Evolutionary conservation across 768 basidiomycete genomes (phyloP).

Genomic region (Mrakia blollopis): DNA sequence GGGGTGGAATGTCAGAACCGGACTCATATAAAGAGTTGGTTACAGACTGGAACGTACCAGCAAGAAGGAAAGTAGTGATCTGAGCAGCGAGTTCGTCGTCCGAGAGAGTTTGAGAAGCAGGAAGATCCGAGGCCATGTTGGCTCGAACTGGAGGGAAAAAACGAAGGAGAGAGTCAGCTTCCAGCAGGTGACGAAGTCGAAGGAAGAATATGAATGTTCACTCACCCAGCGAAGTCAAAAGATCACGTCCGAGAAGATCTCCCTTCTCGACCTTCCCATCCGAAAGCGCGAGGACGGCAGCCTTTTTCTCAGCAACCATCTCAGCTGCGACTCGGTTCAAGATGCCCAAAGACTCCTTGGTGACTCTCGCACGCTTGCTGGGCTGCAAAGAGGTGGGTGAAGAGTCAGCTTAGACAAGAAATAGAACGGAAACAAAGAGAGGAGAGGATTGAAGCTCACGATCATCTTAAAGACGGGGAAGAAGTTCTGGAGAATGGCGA

Average conservation of each 20-base stretch:
- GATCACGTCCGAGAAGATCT: constrained; percentile 21
- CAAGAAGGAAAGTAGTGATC: constrained; percentile 37
- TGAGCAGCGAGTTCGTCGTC: constrained; percentile 61
- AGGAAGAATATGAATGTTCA: neutral
- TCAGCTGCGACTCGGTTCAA: constrained; percentile 8
- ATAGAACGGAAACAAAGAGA: neutral
- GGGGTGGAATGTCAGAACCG: neutral
- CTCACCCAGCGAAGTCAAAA: constrained; percentile 24
- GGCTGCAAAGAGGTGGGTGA: neutral
- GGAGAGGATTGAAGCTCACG: neutral
- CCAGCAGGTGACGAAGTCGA: neutral
- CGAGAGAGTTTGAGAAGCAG: constrained; percentile 54
- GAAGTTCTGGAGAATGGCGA: constrained; percentile 23
- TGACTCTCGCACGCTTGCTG: neutral
- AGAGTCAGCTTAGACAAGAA: neutral
- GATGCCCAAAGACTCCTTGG: neutral
- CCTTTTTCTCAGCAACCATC: constrained; percentile 44
- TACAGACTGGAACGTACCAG: no score
- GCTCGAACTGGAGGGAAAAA: constrained; percentile 48
- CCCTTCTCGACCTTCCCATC: constrained; percentile 26
- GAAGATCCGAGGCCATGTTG: constrained; percentile 60
- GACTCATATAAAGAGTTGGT: no score
- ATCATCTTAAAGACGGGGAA: constrained; percentile 18
- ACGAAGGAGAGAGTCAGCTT: neutral
- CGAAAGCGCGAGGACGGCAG: constrained; percentile 27